phyloP scores from a whole-genome alignment of 2,329 filamentous ascomycete species.

The Exophiala lecanii-corni region DNA sequence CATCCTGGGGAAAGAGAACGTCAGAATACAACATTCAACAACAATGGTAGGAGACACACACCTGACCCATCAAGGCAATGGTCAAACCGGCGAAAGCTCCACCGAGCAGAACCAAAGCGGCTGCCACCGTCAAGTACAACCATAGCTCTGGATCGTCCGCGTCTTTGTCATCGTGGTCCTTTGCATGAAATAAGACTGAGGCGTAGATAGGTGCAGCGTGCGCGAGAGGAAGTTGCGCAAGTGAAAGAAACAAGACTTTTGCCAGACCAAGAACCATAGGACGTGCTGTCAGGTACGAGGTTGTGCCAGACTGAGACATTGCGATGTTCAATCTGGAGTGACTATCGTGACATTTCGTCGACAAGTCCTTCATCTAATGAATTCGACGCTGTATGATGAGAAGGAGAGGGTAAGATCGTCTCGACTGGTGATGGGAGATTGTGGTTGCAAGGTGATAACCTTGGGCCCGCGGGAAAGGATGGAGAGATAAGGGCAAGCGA shows the following conservation, averaged over 20 bases:
- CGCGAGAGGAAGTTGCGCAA: conserved; percentile 37
- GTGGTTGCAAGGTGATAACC: too few relatives aligned
- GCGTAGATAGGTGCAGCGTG: conserved; percentile 34
- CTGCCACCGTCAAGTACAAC: conserved; percentile 74
- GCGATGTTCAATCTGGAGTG: not conserved
- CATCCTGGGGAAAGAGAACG: conserved; percentile 55
- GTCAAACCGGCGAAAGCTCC: conserved; percentile 94
- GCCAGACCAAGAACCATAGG: conserved; percentile 38
- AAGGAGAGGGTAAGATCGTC: too few relatives aligned
- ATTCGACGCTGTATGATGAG: too few relatives aligned
- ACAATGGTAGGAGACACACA: conserved; percentile 23
- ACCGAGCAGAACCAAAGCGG: conserved; percentile 76
- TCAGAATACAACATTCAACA: not conserved
- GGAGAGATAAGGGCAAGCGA: too few relatives aligned
- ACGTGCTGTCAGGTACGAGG: conserved; percentile 34
- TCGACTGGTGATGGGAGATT: too few relatives aligned
- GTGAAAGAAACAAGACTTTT: conserved; percentile 37
- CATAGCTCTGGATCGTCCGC: conserved; percentile 64
- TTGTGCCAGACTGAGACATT: conserved; percentile 14
- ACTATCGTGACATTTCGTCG: conserved; percentile 11
- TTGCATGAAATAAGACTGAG: conserved; percentile 19
- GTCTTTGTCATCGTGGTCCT: conserved; percentile 45
- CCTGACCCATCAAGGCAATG: conserved; percentile 59
- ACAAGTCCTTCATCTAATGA: not conserved
- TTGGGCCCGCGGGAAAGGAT: too few relatives aligned